A percentile compares a stretch with the other conserved stretches of the same genome.
These are phyloP conservation scores for Chionographis japonica DNA, from an alignment of 106 monocot genomes.

Conservation along the genomic window DNA sequence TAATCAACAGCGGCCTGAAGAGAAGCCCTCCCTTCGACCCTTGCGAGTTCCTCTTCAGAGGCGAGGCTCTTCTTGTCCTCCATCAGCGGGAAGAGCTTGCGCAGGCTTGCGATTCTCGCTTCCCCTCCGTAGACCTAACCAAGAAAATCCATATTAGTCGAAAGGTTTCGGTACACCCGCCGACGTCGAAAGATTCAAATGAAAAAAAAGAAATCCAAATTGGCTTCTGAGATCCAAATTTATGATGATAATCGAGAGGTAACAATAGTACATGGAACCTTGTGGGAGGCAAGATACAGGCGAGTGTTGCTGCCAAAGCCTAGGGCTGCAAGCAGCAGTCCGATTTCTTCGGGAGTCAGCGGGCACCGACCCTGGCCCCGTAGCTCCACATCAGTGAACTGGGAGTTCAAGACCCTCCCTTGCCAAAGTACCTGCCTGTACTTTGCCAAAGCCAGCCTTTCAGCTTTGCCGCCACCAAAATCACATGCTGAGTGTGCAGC, in stretches of 20 bases:
- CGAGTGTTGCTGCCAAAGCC: slow-evolving; percentile 81
- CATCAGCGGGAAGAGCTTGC: slow-evolving; percentile 85
- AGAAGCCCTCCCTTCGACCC: slow-evolving; percentile 82
- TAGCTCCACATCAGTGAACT: slow-evolving; percentile 85
- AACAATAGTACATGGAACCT: slow-evolving; percentile 40
- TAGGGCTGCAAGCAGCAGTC: slow-evolving; percentile 74
- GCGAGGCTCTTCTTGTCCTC: slow-evolving; percentile 93
- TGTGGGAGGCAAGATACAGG: slow-evolving; percentile 94
- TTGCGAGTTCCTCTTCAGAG: slow-evolving; percentile 67
- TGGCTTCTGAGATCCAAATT: background rate
- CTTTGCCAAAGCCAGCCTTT: slow-evolving; percentile 79
- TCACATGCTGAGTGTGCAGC: slow-evolving; percentile 97
- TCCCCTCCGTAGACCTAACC: slow-evolving; percentile 87
- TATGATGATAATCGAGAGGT: background rate
- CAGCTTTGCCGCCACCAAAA: slow-evolving; percentile 94
- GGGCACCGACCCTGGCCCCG: slow-evolving; percentile 83
- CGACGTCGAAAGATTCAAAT: too few relatives aligned
- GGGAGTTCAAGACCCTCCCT: slow-evolving; percentile 86
- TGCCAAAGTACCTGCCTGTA: slow-evolving; percentile 96
- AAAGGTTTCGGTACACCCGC: too few relatives aligned
- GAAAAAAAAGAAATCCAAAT: too few relatives aligned
- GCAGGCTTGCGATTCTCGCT: slow-evolving; percentile 71
- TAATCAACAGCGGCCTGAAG: slow-evolving; percentile 93
- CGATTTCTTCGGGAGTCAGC: slow-evolving; percentile 90
- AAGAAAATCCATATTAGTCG: too few relatives aligned